Evolutionary conservation across 2,329 filamentous ascomycete genomes (phyloP), one percentile per base, ranked within the genome.

Genomic region (Camptophora hylomeconis): DNA sequence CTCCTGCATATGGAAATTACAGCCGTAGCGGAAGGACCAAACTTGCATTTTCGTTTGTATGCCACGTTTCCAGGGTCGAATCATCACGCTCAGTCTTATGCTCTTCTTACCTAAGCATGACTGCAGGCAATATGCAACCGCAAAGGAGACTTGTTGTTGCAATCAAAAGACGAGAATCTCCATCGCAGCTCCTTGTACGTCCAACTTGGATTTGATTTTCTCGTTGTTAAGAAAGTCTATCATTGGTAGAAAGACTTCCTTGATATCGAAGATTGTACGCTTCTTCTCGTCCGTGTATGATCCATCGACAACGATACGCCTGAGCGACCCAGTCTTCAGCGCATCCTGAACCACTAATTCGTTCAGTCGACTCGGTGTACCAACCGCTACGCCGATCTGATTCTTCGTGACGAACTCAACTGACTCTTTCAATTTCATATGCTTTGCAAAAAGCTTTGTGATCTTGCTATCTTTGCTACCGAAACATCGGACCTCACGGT

Each of bases 221-320:
- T 70, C 60, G 31, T 73, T 65, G 18, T 75, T 69, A 28, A 98
- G 59, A 49, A 92, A 72, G 37, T 72, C 69, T 24, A 82, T 69
- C 26, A 95, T 65, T 5, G 83, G 81, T 46, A 84, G 65, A 60
- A 86, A 77, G 0, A 82, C 82, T 37, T 98, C 89, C 53, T 80
- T 83, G 82, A 95, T 94, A 49, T 95, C 89, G 53, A 93, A 72
- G 39, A 98, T 72, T 0, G 84, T 83, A 25, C 86, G 69, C 63
- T 92, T 92, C 67, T 98, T 98, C 54, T 80, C 73, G 55, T 98
- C 87, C 41, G 94, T 80, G 49, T 93, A 78, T 5, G 84, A 93
- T 9, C 81, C 83, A 56, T 98, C 89, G 17, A 95, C 69, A 6
- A 95, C 72, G 18, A 98, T 69, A 24, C 81, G 70, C 57, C 83